Conservation (phyloP, 805 yeast species). For the Kluyveromyces lactis region DNA sequence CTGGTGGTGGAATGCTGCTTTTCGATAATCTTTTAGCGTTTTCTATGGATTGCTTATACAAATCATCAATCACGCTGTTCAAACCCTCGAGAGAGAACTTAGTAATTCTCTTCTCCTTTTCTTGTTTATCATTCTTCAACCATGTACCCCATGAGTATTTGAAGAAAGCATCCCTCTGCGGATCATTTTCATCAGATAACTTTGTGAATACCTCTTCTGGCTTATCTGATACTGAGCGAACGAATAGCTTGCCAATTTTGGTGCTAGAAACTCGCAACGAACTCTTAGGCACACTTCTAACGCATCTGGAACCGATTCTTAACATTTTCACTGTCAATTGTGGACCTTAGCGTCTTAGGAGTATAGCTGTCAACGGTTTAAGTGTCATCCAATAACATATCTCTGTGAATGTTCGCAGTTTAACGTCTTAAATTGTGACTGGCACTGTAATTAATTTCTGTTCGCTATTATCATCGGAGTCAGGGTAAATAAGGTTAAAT, state of each 20-base stretch:
- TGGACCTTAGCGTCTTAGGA: no score
- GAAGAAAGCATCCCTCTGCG: constrained; percentile 64
- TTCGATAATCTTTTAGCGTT: constrained; percentile 17
- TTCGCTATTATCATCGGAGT: no score
- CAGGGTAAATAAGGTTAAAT: no score
- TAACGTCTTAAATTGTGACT: no score
- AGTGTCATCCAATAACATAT: no score
- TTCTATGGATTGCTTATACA: constrained; percentile 34
- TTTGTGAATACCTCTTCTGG: constrained; percentile 40
- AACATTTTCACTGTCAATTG: constrained; percentile 4
- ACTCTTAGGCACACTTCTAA: neutral
- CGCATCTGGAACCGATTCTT: neutral
- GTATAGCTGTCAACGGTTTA: no score
- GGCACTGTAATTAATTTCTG: no score
- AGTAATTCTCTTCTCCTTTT: constrained; percentile 71
- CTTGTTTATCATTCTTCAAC: constrained; percentile 69
- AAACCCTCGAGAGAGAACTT: constrained; percentile 76
- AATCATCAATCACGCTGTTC: constrained; percentile 40
- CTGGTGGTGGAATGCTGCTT: constrained; percentile 31
- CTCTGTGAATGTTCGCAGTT: no score
- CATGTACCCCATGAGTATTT: constrained; percentile 94
- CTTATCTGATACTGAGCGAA: constrained; percentile 25
- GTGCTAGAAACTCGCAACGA: neutral
- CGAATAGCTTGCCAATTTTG: neutral
- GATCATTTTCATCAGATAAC: constrained; percentile 54